These are phyloP conservation scores for Taiozyma sp. DNA, from an alignment of 1,139 yeast genomes.

Conservation along the genomic window DNA sequence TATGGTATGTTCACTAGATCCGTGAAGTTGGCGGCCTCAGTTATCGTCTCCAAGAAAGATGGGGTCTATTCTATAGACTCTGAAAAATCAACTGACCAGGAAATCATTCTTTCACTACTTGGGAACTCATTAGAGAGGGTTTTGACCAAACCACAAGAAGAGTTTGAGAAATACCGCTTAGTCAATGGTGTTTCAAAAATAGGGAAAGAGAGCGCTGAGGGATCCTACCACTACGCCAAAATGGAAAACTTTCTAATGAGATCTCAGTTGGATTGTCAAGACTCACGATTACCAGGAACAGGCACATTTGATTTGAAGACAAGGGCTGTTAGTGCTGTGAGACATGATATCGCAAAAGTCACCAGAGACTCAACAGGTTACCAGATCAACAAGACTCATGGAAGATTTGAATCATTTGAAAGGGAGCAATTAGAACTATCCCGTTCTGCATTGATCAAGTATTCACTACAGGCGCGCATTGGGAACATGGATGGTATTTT, in stretches of 20 bases:
- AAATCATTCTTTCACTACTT: constrained; percentile 66
- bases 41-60: constrained; percentile 37
- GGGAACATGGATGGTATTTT: constrained; percentile 98
- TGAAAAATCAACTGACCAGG: constrained; percentile 66
- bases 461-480: constrained; percentile 85
- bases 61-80: constrained; percentile 58
- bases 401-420: constrained; percentile 72
- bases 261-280: constrained; percentile 87
- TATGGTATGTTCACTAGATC: constrained; percentile 28
- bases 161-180: constrained; percentile 37
- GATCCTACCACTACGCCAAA: constrained; percentile 66
- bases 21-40: constrained; percentile 38
- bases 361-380: constrained; percentile 55
- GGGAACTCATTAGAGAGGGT: constrained; percentile 78
- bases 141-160: constrained; percentile 52
- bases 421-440: constrained; percentile 75
- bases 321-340: constrained; percentile 81
- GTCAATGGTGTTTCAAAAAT: constrained; percentile 7
- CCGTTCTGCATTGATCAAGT: constrained; percentile 74
- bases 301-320: constrained; percentile 93
- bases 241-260: constrained; percentile 72
- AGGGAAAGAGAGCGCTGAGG: constrained; percentile 16
- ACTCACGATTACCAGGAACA: constrained; percentile 74
- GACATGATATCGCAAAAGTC: constrained; percentile 67
- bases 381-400: constrained; percentile 56